Evolutionary conservation across 257 asterid genomes (phyloP), one percentile per base, ranked within the genome.

Genomic region (Nicotiana noctiflora): DNA sequence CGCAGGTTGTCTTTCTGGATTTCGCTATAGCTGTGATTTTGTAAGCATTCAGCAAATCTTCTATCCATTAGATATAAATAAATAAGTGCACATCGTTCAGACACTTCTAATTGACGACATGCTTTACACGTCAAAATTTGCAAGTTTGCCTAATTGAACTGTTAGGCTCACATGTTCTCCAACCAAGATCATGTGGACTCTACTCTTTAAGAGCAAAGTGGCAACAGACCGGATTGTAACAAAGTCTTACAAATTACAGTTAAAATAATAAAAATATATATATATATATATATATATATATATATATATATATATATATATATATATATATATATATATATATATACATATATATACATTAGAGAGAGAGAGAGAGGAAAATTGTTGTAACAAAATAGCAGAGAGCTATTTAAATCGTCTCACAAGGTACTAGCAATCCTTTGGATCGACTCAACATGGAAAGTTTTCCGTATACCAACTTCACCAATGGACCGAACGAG

Each of bases 131-230:
- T 49, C 18, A 49, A 70, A 74, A 49, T 49, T 74, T 74, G 79
- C 60, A 46, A 72, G 78, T 25, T 74, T 25, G 44, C 15, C 60
- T 27, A 74, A 46, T 8, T 74, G 23, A 49, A 23, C 61, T 49
- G 40, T 25, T 74, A 49, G 61, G 25, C 49, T 74, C 25, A 23
- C 61, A 23, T 46, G 60, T 14, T 46, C 78, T 72, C 37, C 61
- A 49, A 23, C 61, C 79, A 74, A 46, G 15, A 74, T 74, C 79
- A 23, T 25, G 79, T 74, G 61, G 61, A 49, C 61, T 74, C 61
- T 74, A 27, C 77, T 74, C 61, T 74, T 25, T 37, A 49, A 74
- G n/a, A 74, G 51, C 61, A 49, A 15, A 74, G 19, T 49, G 79
- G 23, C 61, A 46, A 74, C 44, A 74, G 21, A 49, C 51, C 29